These are phyloP conservation scores for Diaporthe caulivora DNA, from an alignment of 2,329 filamentous ascomycete genomes.

Conservation along the genomic window DNA sequence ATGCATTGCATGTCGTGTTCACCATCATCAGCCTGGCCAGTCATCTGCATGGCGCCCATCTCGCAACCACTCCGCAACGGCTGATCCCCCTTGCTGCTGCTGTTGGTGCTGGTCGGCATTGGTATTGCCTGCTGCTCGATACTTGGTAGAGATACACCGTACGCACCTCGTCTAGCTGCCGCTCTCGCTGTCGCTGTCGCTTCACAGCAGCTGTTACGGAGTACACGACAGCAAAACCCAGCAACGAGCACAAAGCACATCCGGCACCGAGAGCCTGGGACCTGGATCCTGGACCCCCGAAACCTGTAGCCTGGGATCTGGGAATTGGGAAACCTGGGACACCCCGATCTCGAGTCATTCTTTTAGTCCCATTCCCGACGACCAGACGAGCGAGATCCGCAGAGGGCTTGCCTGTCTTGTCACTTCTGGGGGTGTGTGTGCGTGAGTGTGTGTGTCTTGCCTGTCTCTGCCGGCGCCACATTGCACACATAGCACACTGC, in stretches of 20 bases:
- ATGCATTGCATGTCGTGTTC: neutral
- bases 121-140: neutral
- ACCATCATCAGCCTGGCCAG: neutral
- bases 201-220: no score
- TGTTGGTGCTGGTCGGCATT: neutral
- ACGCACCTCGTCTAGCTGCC: no score
- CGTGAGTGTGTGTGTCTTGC: neutral
- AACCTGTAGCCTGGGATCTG: constrained; percentile 13
- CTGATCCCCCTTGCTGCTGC: constrained; percentile 15
- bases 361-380: constrained; percentile 4
- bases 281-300: neutral
- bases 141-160: no score
- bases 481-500: neutral
- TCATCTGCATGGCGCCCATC: constrained; percentile 29
- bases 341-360: constrained; percentile 21
- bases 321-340: constrained; percentile 9
- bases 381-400: constrained; percentile 28
- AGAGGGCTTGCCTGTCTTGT: constrained; percentile 5
- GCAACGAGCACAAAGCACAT: neutral
- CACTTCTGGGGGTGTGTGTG: no score
- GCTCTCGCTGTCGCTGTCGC: neutral
- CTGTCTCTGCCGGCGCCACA: neutral
- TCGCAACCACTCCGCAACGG: constrained; percentile 18
- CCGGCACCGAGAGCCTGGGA: constrained; percentile 2
- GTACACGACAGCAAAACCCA: no score